Conservation (phyloP, 23 red algal species). For the Rhodosorus marinus region DNA sequence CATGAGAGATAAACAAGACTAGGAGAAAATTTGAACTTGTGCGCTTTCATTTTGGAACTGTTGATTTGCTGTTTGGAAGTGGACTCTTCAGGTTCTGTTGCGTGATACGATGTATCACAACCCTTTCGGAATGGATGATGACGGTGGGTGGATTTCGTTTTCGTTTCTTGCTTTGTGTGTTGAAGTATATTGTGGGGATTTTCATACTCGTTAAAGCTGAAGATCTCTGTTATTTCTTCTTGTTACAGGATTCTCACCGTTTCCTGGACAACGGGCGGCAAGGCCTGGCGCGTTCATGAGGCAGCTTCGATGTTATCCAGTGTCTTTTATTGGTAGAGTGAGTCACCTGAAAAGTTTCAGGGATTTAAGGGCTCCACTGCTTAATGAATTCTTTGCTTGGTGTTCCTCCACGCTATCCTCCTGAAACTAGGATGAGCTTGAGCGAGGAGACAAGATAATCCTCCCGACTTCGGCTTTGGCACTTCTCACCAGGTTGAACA, state of each 20-base stretch:
- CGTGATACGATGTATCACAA: not conserved
- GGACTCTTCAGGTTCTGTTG: not conserved
- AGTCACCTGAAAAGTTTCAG: not conserved
- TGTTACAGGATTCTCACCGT: not conserved
- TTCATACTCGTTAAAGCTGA: not conserved
- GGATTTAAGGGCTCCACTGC: not conserved
- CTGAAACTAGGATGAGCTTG: conserved; percentile 37
- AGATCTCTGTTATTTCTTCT: not conserved
- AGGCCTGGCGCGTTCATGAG: conserved; percentile 38
- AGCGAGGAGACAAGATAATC: conserved; percentile 87
- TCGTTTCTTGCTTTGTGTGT: not conserved
- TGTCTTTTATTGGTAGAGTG: conserved; percentile 76
- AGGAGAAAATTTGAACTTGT: not conserved
- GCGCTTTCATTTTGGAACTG: not conserved
- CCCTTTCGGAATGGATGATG: not conserved
- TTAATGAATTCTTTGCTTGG: not conserved
- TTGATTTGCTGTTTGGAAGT: not conserved
- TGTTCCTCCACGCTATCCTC: not conserved
- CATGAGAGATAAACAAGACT: not conserved
- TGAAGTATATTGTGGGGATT: not conserved
- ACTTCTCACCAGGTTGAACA: conserved; percentile 44
- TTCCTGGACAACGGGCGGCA: conserved; percentile 5
- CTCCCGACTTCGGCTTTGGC: conserved; percentile 70
- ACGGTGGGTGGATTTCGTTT: not conserved
- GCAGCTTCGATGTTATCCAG: conserved; percentile 69